These are phyloP conservation scores for Leccinum arenicola DNA, from an alignment of 768 basidiomycete genomes.

Conservation along the genomic window DNA sequence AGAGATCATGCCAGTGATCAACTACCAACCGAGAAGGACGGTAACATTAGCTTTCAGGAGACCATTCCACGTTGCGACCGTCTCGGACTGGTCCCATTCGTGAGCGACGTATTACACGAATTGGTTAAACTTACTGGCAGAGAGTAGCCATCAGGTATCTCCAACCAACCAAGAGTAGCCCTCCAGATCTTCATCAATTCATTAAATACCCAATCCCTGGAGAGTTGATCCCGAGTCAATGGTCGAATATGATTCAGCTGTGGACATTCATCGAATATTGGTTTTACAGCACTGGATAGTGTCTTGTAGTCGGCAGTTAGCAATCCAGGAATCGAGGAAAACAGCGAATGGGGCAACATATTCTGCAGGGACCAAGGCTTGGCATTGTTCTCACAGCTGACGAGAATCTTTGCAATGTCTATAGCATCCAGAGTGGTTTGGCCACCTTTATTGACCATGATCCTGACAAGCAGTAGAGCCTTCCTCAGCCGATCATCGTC, in stretches of 20 bases:
- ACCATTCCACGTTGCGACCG: constrained; percentile 56
- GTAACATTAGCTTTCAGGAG: constrained; percentile 50
- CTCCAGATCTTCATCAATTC: constrained; percentile 55
- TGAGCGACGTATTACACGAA: constrained; percentile 1
- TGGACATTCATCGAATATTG: constrained; percentile 54
- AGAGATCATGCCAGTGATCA: constrained; percentile 3
- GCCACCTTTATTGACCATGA: constrained; percentile 56
- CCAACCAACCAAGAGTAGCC: constrained; percentile 41
- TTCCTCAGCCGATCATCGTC: constrained; percentile 43
- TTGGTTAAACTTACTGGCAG: constrained; percentile 46
- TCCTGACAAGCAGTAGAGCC: constrained; percentile 47
- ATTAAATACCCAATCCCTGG: constrained; percentile 49
- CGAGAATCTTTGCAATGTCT: constrained; percentile 44
- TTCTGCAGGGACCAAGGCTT: constrained; percentile 46
- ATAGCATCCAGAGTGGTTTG: constrained; percentile 53
- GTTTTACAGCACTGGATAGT: constrained; percentile 46
- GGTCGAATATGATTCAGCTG: constrained; percentile 51
- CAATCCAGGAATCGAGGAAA: constrained; percentile 55
- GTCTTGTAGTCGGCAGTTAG: constrained; percentile 50
- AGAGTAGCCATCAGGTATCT: constrained; percentile 42
- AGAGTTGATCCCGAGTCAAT: constrained; percentile 58
- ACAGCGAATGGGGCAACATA: constrained; percentile 50
- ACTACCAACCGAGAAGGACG: constrained; percentile 51
- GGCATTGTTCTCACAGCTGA: constrained; percentile 31
- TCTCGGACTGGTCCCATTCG: constrained; percentile 36